Conservation (phyloP, 2,329 filamentous ascomycete genomes). For the Aspergillus arachidicola region DNA sequence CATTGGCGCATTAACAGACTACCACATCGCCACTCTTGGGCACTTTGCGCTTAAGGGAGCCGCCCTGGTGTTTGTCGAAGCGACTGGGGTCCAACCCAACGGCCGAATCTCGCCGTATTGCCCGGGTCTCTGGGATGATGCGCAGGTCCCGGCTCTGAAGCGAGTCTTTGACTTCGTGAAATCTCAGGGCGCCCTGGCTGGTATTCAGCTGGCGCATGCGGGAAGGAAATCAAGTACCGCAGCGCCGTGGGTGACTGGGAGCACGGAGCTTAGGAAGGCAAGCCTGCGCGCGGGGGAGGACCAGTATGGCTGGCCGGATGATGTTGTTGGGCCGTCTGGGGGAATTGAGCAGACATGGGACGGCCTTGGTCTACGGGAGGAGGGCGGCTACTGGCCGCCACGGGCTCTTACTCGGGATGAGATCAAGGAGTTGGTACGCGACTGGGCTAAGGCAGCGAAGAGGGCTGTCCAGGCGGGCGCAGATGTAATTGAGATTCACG, state of each 20-base stretch:
- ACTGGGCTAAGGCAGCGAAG: neutral
- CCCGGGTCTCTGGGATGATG: neutral
- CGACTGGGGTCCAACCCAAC: neutral
- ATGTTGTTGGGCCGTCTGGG: neutral
- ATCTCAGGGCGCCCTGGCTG: neutral
- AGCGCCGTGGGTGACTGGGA: neutral
- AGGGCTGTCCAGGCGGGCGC: slow-evolving; percentile 63
- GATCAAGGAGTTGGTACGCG: neutral
- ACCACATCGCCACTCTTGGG: neutral
- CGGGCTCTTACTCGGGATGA: neutral
- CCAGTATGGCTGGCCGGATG: neutral
- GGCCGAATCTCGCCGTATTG: neutral
- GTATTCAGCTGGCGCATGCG: neutral
- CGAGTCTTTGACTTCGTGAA: neutral
- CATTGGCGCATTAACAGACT: neutral
- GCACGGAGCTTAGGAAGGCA: neutral
- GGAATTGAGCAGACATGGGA: no score
- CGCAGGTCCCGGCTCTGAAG: neutral
- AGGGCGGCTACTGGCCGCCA: no score
- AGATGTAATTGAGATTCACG: slow-evolving; percentile 77
- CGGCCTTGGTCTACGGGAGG: no score
- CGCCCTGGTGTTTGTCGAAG: neutral
- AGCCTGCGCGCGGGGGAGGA: no score
- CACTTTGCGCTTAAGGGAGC: neutral
- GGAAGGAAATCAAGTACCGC: neutral